phyloP scores from a whole-genome alignment of 2,329 filamentous ascomycete genomes.

The Ophiostoma sp. region DNA sequence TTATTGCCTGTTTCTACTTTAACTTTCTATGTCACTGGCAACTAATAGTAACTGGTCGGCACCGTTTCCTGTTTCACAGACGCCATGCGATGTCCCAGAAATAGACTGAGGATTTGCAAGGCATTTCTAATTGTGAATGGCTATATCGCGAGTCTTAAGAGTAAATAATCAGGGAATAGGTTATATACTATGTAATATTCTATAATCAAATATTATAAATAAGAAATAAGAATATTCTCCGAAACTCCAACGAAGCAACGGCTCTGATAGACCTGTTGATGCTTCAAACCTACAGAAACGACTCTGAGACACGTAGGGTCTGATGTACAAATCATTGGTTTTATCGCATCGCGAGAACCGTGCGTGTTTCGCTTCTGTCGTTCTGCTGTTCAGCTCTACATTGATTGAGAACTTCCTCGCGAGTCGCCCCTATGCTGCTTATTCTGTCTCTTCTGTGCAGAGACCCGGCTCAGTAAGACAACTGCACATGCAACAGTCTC shows the following conservation, averaged over 20 bases:
- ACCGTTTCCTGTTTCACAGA: conserved; percentile 3
- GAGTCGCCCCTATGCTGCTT: background rate
- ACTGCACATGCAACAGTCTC: background rate
- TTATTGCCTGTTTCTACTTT: background rate
- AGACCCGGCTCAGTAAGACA: background rate
- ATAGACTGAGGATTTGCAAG: background rate
- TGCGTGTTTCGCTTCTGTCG: conserved; percentile 1
- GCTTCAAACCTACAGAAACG: conserved; percentile 10
- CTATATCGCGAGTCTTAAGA: background rate
- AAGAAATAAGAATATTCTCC: background rate
- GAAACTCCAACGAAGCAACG: background rate
- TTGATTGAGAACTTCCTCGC: background rate
- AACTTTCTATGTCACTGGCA: no score
- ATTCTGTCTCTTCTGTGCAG: background rate
- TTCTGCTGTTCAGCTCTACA: background rate
- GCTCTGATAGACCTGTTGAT: background rate
- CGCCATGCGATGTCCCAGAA: background rate
- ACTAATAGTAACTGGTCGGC: background rate
- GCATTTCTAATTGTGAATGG: background rate
- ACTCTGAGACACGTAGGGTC: conserved; percentile 5
- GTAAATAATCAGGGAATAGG: no score
- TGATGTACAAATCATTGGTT: conserved; percentile 3
- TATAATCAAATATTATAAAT: background rate
- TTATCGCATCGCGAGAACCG: conserved; percentile 9
- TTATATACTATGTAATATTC: no score